Evolutionary conservation across 2,329 filamentous ascomycete species (phyloP).

Genomic region (Drechmeria coniospora): DNA sequence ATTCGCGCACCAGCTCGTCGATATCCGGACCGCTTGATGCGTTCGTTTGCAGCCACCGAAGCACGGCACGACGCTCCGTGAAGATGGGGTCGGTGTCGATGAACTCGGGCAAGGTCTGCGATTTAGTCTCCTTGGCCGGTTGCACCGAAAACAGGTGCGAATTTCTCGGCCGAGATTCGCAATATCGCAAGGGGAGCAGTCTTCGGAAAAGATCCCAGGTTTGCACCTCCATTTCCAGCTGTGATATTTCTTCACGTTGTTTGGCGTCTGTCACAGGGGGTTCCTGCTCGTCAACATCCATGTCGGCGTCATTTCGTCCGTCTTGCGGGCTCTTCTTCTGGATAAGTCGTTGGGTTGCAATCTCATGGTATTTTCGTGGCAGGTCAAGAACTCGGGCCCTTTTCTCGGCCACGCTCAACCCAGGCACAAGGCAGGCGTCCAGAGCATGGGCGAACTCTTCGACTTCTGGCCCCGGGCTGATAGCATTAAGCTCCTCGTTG

Average conservation of each 20-base stretch:
- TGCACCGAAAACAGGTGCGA: conserved; percentile 14
- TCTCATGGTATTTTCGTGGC: conserved; percentile 38
- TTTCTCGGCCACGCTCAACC: conserved; percentile 34
- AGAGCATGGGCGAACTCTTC: conserved; percentile 74
- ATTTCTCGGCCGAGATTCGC: conserved; percentile 12
- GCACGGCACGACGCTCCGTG: conserved; percentile 61
- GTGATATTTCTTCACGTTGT: conserved; percentile 15
- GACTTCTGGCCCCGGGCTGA: conserved; percentile 63
- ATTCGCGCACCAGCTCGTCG: conserved; percentile 58
- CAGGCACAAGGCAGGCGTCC: conserved; percentile 51
- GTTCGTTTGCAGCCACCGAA: conserved; percentile 75
- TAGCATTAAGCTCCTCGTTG: conserved; percentile 14
- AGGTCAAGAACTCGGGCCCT: conserved; percentile 54
- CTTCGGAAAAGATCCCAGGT: conserved; percentile 78
- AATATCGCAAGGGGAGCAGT: conserved; percentile 56
- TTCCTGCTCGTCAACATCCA: conserved; percentile 36
- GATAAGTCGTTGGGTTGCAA: conserved; percentile 24
- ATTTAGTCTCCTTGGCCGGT: conserved; percentile 9
- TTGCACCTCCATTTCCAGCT: conserved; percentile 69
- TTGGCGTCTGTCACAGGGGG: not conserved
- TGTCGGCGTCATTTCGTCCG: conserved; percentile 31
- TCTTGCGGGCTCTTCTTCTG: conserved; percentile 12
- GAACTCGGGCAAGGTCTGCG: conserved; percentile 50
- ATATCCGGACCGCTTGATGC: conserved; percentile 58
- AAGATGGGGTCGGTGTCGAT: conserved; percentile 57